A percentile compares a stretch with the other conserved stretches of the same genome.
Evolutionary conservation across 2,329 filamentous ascomycete species (phyloP).

Genomic region (Nemania diffusa): DNA sequence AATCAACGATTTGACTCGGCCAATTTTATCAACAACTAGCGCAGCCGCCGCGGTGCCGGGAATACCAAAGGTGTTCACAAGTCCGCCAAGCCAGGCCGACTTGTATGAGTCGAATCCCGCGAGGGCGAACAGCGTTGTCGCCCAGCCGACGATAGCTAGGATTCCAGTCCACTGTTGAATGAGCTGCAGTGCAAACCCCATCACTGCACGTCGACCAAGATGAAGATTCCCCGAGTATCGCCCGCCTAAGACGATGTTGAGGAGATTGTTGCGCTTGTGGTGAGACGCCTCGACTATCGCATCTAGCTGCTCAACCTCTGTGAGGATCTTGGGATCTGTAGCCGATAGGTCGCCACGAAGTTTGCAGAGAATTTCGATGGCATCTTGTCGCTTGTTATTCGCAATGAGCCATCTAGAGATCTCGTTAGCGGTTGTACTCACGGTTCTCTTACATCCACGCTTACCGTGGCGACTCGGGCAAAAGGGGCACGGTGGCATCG

Average conservation of each 20-base stretch:
- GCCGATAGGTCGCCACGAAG: constrained; percentile 45
- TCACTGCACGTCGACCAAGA: constrained; percentile 53
- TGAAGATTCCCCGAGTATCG: constrained; percentile 51
- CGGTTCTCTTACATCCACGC: neutral
- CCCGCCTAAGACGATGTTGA: constrained; percentile 54
- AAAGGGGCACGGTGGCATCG: constrained; percentile 51
- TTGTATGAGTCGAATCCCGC: constrained; percentile 51
- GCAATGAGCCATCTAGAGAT: constrained; percentile 52
- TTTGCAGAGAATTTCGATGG: constrained; percentile 50
- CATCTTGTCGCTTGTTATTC: constrained; percentile 48
- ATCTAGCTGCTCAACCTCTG: constrained; percentile 54
- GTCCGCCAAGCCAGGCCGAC: constrained; percentile 60
- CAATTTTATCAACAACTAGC: constrained; percentile 61
- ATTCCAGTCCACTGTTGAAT: constrained; percentile 59
- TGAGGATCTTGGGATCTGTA: constrained; percentile 49
- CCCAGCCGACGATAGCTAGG: constrained; percentile 55
- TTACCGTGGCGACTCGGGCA: constrained; percentile 56
- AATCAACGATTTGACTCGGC: constrained; percentile 50
- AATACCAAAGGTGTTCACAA: constrained; percentile 63
- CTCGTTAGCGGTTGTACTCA: constrained; percentile 5
- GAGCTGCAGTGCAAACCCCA: constrained; percentile 55
- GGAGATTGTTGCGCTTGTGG: constrained; percentile 53
- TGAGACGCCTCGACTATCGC: constrained; percentile 53
- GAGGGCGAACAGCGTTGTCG: constrained; percentile 48
- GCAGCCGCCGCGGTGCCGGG: constrained; percentile 62